Base-by-base conservation (phyloP, 2,329 filamentous ascomycete genomes). In the Bipolaris sorokiniana region DNA sequence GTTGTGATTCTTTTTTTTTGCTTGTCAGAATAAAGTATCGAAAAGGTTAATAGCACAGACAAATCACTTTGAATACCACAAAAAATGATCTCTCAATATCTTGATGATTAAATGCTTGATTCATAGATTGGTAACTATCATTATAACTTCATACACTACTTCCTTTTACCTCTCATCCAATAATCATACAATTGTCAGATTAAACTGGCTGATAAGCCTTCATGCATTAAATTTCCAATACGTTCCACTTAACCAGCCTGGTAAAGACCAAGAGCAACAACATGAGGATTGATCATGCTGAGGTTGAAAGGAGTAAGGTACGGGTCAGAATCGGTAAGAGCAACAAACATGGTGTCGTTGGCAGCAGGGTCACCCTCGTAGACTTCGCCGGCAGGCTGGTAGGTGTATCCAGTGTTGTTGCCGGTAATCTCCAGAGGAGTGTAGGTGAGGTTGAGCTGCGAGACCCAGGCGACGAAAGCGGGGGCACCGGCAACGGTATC, bases 261-360 rank as follows among this genome's bases (percentile, higher is more conserved):
- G 75, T 93, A 95, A 36, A 95, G 71, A 51, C 86, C 88, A 51
- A 92, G 80, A 20, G 91, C 90, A 54, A 86, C 85, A 34, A 95
- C 88, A 66, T 92, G 90, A 0, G 90, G 86, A 63, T 95, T 94
- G 18, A 94, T 81, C 81, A 85, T 82, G 22, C 81, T 84, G 57
- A 94, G 56, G 70, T 95, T 95, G 76, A 91, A 94, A 0, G 90
- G 88, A 7, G 90, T 93, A 2, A 93, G 82, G 59, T 81, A 86
- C 0, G 88, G 64, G 62, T 92, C 83, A 0, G 75, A 71, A 66
- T 94, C 90, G 0, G 90, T 94, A 10, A 96, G 71, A 0, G 87
- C 89, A 45, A 96, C 78, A 71, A 94, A 95, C 77, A 92, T 89
- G 3, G 91, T 95, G 0, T 85, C 89, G 64, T 95, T 95, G 48